A percentile compares a stretch with the other conserved stretches of the same genome.
Conservation (phyloP, 2,329 filamentous ascomycete genomes). For the Diaporthe caulivora region DNA sequence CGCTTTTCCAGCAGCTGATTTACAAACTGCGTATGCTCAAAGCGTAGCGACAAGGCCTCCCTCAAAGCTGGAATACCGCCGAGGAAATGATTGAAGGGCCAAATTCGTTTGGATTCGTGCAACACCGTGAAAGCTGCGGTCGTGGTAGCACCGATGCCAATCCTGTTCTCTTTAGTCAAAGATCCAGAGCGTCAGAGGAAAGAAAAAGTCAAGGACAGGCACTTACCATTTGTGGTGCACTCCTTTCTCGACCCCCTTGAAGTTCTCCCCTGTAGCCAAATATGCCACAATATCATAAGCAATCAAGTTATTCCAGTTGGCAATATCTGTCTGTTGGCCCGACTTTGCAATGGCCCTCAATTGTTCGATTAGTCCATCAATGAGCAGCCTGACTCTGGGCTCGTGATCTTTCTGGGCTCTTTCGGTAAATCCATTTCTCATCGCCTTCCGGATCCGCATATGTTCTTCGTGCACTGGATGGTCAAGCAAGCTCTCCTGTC, state of each 20-base stretch:
- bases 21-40: background rate
- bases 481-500: background rate
- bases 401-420: background rate
- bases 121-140: background rate
- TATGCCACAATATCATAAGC: background rate
- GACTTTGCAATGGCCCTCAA: background rate
- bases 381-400: background rate
- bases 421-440: background rate
- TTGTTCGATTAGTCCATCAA: background rate
- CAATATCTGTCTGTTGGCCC: background rate
- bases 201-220: background rate
- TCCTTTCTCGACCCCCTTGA: background rate
- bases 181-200: background rate
- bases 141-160: background rate
- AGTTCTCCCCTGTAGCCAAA: background rate
- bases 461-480: background rate
- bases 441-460: background rate
- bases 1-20: background rate
- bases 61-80: background rate
- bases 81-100: background rate
- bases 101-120: background rate
- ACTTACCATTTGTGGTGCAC: background rate
- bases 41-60: background rate
- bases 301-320: background rate
- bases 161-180: background rate